Base-by-base conservation (phyloP, 176 grass and related monocot species). In the Urochloa ruziziensis region DNA sequence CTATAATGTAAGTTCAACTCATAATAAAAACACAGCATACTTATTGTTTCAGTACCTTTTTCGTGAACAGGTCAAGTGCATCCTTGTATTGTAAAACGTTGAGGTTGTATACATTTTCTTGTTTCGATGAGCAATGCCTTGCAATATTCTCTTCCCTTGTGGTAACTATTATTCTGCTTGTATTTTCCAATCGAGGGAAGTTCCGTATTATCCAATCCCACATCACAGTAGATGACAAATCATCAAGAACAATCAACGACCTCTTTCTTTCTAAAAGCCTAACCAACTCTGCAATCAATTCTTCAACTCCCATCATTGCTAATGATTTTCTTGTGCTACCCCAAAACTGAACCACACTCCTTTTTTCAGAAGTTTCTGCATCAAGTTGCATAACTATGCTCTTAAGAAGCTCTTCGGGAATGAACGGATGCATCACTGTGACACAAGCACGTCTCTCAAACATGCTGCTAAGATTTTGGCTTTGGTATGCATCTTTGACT, bases 101-200 rank as follows among this genome's bases (percentile, higher is more conserved):
- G 39, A 91, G 53, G 2, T 60, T 15, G 43, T 84, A 59, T 40
- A 80, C 43, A 17, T 70, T 40, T 6, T 36, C n/a, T 2, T 12
- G 7, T 1, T 3, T 12, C 0, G 6, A 3, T 17, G 73, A 84
- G 28, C 84, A 82, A 59, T 82, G 51, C 34, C 15, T 37, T 2
- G 85, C 84, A 59, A 76, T 51, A 3, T 27, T 15, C 16, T 30
- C 6, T n/a, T 34, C 42, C 3, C 80, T 75, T n/a, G 89, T 91
- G 27, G 84, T 87, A 24, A 87, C 46, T 40, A 91, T 79, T 11
- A 87, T 74, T 54, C 66, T 8, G 16, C 78, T 87, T 24, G 53
- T 28, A 18, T 36, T 72, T 7, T 8, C 12, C 0, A 34, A 18
- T 46, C 8, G 11, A 43, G 78, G 61, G 2, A 90, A 76, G 30